Conservation (phyloP, 2,329 filamentous ascomycete genomes). For the Epichloe scottii region DNA sequence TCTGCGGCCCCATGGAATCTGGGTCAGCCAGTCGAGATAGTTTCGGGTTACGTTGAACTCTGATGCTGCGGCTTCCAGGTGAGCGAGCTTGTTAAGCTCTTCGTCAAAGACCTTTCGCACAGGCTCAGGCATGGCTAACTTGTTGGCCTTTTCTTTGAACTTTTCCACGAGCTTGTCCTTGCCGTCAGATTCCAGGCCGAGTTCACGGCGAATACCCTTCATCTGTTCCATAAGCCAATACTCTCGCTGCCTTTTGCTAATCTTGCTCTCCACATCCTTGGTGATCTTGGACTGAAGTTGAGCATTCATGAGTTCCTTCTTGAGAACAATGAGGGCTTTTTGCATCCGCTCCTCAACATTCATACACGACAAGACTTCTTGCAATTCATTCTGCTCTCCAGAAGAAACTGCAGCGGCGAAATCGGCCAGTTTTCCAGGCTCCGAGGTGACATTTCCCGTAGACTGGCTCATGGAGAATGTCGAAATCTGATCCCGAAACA, state of each 20-base stretch:
- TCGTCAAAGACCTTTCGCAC: conserved; percentile 98
- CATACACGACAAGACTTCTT: conserved; percentile 78
- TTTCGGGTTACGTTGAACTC: conserved; percentile 98
- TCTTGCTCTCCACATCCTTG: conserved; percentile 95
- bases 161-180: conserved; percentile 97
- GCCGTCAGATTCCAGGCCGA: conserved; percentile 93
- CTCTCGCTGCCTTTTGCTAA: conserved; percentile 91
- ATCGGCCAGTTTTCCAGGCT: conserved; percentile 89
- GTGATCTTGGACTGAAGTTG: conserved; percentile 94
- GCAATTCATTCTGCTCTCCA: conserved; percentile 81
- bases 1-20: conserved; percentile 93
- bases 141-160: conserved; percentile 89
- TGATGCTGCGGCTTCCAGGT: conserved; percentile 87
- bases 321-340: conserved; percentile 82
- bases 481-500: conserved; percentile 95
- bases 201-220: conserved; percentile 92
- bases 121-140: conserved; percentile 90
- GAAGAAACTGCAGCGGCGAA: conserved; percentile 96
- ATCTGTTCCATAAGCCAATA: conserved; percentile 99
- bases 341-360: conserved; percentile 87
- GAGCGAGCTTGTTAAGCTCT: conserved; percentile 91
- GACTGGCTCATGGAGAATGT: conserved; percentile 95
- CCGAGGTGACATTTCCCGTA: conserved; percentile 85
- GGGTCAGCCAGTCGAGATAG: conserved; percentile 96
- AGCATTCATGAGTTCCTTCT: conserved; percentile 98